Evolutionary conservation across 495 filamentous ascomycete genomes (phyloP).

Genomic region (Penicillium waksmanii): DNA sequence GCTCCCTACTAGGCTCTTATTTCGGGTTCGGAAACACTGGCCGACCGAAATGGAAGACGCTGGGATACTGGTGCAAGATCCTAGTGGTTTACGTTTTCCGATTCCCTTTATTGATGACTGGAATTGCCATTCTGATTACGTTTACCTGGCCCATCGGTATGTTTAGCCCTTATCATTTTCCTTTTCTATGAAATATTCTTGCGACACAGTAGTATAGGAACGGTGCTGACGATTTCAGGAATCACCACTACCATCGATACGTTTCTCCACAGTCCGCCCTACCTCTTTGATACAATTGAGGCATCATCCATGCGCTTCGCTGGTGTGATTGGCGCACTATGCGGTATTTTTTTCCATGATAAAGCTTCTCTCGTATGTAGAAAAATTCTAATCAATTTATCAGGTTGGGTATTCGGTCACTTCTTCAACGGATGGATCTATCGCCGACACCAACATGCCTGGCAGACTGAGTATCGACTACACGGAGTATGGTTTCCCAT

Average conservation of each 20-base stretch:
- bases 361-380: neutral
- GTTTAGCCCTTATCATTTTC: constrained; percentile 1
- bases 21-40: constrained; percentile 53
- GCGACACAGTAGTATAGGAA: too few relatives aligned
- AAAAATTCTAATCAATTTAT: neutral
- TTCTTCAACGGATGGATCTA: constrained; percentile 44
- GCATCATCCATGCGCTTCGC: constrained; percentile 46
- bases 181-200: too few relatives aligned
- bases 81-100: constrained; percentile 41
- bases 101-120: constrained; percentile 37
- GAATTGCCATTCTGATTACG: constrained; percentile 36
- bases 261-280: constrained; percentile 43
- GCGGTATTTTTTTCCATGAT: constrained; percentile 23
- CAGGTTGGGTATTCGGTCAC: constrained; percentile 38
- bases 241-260: constrained; percentile 44
- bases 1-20: constrained; percentile 40
- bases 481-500: constrained; percentile 44
- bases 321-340: constrained; percentile 38
- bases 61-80: constrained; percentile 27
- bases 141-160: constrained; percentile 47
- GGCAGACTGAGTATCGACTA: constrained; percentile 39
- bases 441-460: constrained; percentile 31
- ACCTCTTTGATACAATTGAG: constrained; percentile 39
- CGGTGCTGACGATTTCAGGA: constrained; percentile 15
- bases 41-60: constrained; percentile 27